A percentile compares a stretch with the other conserved stretches of the same genome.
Conservation (phyloP, 2,329 filamentous ascomycete species). For the Alternaria viburni region DNA sequence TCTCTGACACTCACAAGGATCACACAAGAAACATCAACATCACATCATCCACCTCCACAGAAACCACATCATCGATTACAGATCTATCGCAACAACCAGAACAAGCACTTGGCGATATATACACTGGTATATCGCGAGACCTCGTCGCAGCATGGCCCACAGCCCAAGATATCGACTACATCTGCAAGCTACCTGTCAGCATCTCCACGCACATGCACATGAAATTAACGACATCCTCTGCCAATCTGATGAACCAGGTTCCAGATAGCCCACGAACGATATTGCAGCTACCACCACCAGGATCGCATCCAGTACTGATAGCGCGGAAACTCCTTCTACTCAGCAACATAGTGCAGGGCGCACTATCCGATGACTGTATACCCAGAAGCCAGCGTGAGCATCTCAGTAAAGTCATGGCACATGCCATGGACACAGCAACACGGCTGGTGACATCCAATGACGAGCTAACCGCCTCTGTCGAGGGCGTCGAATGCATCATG, state of each 20-base stretch:
- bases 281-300: slow-evolving; percentile 33
- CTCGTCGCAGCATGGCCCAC: slow-evolving; percentile 51
- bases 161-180: slow-evolving; percentile 47
- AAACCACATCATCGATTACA: background rate
- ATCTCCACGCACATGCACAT: slow-evolving; percentile 44
- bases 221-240: slow-evolving; percentile 44
- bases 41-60: background rate
- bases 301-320: slow-evolving; percentile 41
- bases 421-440: slow-evolving; percentile 38
- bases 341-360: slow-evolving; percentile 36
- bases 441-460: slow-evolving; percentile 48
- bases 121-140: slow-evolving; percentile 29
- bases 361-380: slow-evolving; percentile 2
- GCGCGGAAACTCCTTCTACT: slow-evolving; percentile 44
- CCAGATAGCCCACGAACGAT: slow-evolving; percentile 33
- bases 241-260: slow-evolving; percentile 16
- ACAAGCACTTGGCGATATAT: background rate
- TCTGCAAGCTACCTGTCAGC: slow-evolving; percentile 40
- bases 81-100: background rate
- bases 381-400: slow-evolving; percentile 22
- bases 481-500: slow-evolving; percentile 53
- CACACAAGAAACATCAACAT: background rate
- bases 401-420: slow-evolving; percentile 34
- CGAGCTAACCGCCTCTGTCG: slow-evolving; percentile 46
- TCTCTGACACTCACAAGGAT: background rate